Percentiles rank a stretch among this genome's conserved stretches.
phyloP scores from a whole-genome alignment of 2,329 filamentous ascomycete species.

The Talaromyces rugulosus region DNA sequence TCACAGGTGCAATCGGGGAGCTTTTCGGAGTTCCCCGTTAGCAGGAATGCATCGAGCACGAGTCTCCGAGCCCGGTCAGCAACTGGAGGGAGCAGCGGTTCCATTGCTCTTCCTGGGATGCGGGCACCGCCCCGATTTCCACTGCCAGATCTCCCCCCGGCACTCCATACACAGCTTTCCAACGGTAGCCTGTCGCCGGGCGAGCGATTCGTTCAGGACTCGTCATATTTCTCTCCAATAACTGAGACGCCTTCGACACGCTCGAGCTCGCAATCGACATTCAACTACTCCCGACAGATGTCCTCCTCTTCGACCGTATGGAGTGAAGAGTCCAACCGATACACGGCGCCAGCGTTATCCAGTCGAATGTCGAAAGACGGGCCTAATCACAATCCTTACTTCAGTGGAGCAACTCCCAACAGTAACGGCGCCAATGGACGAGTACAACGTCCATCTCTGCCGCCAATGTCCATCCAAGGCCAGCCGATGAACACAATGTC shows the following conservation, averaged over 20 bases:
- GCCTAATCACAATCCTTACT: slow-evolving; percentile 60
- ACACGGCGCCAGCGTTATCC: slow-evolving; percentile 83
- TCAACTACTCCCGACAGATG: slow-evolving; percentile 71
- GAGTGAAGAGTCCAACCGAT: slow-evolving; percentile 72
- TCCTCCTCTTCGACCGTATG: slow-evolving; percentile 65
- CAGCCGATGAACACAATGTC: slow-evolving; percentile 51
- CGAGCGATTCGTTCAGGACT: slow-evolving; percentile 51
- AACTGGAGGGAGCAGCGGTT: slow-evolving; percentile 56
- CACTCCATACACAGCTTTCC: slow-evolving; percentile 62
- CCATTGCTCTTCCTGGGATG: slow-evolving; percentile 37
- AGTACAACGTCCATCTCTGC: slow-evolving; percentile 70
- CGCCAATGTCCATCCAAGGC: slow-evolving; percentile 59
- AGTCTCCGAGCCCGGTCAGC: slow-evolving; percentile 73
- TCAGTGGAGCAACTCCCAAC: slow-evolving; percentile 39
- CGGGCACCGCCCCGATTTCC: slow-evolving; percentile 66
- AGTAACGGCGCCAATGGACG: slow-evolving; percentile 53
- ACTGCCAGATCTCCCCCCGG: slow-evolving; percentile 59
- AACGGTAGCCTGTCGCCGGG: slow-evolving; percentile 54
- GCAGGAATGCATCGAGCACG: slow-evolving; percentile 67
- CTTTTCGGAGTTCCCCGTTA: slow-evolving; percentile 50
- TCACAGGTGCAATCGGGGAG: slow-evolving; percentile 31
- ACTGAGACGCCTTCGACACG: slow-evolving; percentile 62
- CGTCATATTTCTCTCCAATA: slow-evolving; percentile 91
- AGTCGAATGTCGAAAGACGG: slow-evolving; percentile 76
- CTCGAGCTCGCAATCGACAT: slow-evolving; percentile 57